Conservation (phyloP, 495 filamentous ascomycete species). For the Aspergillus diversus region DNA sequence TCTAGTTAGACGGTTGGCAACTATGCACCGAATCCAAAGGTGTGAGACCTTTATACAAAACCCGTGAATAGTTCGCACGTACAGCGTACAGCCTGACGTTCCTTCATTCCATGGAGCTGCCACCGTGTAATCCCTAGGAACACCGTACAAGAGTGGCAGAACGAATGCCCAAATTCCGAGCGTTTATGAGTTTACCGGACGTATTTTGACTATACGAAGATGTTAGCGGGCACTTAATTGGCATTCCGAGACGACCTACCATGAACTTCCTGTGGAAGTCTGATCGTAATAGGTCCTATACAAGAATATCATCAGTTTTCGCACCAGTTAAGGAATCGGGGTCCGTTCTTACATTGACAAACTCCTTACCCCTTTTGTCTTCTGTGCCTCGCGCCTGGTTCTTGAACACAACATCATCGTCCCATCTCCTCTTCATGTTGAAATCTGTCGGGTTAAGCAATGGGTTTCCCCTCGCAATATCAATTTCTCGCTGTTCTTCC, state of each 20-base stretch:
- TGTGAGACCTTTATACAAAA: too few relatives aligned
- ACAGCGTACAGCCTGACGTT: background rate
- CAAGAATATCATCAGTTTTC: slow-evolving; percentile 23
- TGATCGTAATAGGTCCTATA: slow-evolving; percentile 83
- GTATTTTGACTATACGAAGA: slow-evolving; percentile 61
- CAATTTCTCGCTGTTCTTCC: slow-evolving; percentile 78
- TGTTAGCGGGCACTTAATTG: slow-evolving; percentile 36
- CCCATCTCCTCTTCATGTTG: slow-evolving; percentile 70
- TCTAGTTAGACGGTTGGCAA: too few relatives aligned
- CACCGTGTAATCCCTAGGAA: too few relatives aligned
- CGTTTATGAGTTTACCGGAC: slow-evolving; percentile 53
- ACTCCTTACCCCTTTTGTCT: slow-evolving; percentile 91
- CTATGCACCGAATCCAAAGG: too few relatives aligned
- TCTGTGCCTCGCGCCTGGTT: slow-evolving; percentile 96
- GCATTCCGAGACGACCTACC: slow-evolving; percentile 54
- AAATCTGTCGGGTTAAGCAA: slow-evolving; percentile 71
- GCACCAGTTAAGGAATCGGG: background rate
- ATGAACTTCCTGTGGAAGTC: slow-evolving; percentile 99
- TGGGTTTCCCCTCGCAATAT: slow-evolving; percentile 92
- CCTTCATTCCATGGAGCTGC: background rate
- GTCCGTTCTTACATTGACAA: slow-evolving; percentile 75
- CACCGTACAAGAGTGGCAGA: background rate
- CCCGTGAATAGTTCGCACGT: background rate
- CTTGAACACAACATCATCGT: slow-evolving; percentile 99
- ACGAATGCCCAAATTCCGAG: background rate